Evolutionary conservation across 192 early-diverging fungal genomes (phyloP), one percentile per base, ranked within the genome.

Genomic region (Rhizoclosmatium sp.): DNA sequence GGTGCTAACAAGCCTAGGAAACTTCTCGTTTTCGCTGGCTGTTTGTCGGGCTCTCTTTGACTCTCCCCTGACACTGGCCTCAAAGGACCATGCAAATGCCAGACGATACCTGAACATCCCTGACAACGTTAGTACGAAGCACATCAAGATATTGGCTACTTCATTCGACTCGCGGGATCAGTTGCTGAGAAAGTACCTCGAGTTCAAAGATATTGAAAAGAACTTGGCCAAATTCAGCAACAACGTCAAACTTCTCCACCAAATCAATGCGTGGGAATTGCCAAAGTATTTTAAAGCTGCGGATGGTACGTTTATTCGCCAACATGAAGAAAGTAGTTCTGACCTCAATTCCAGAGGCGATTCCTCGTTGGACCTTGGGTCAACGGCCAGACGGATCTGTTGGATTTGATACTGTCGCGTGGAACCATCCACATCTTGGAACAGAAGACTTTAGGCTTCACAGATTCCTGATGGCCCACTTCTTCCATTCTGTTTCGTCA

Each of bases 371-470:
- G 78, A 61, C 42, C 4, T 12, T 16, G n/a, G 78, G 78, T 7
- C 65, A 45, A 2, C 45, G 71, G 4, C n/a, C 49, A 44, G 69
- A 71, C 44, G 69, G 69, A 23, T 56, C 69, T 19, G 78, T 78
- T 16, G 49, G 58, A 23, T 87, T 83, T 74, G 79, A 85, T 65
- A 60, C 78, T 4, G 75, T 82, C 71, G 80, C 84, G 12, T 90
- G 89, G 89, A 90, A 90, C 68, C 89, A 90, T 77, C 89, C 89
- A 16, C 89, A 90, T 71, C 75, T 90, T 59, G 89, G 89, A 14
- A 90, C 86, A 1, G 89, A 90, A 73, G 89, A 90, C 77, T 90
- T 89, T 65, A 75, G 89, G 5, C 84, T 90, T 2, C 89, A 90
- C 66, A 78, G 84, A 4, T 90, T 89, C 76, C 83, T 90, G 10